phyloP scores from a whole-genome alignment of 2,329 filamentous ascomycete species.

The Bipolaris zeicola region DNA sequence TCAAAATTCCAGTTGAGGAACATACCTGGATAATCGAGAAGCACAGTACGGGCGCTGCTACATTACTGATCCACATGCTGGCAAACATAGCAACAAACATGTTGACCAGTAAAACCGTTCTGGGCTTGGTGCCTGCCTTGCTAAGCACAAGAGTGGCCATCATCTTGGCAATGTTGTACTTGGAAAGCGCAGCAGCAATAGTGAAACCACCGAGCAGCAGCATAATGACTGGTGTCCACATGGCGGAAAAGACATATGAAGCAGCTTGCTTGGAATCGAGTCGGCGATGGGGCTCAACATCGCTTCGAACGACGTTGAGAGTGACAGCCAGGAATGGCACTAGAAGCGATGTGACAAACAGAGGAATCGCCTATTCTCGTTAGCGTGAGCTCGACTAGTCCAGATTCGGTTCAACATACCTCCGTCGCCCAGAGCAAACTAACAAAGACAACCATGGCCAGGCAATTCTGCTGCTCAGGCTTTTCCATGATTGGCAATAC shows the following conservation, averaged over 20 bases:
- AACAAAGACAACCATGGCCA: conserved; percentile 92
- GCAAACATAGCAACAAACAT: conserved; percentile 99
- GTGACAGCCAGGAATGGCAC: conserved; percentile 93
- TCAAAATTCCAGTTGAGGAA: fast-evolving
- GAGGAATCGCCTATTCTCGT: conserved; percentile 76
- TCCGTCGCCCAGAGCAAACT: conserved; percentile 96
- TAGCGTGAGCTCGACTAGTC: conserved; percentile 11
- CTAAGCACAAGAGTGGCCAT: conserved; percentile 95
- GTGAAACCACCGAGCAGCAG: conserved; percentile 94
- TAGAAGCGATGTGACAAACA: conserved; percentile 93
- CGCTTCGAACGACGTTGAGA: conserved; percentile 79
- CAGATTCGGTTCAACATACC: conserved; percentile 52
- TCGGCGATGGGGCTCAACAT: conserved; percentile 70
- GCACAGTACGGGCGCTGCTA: conserved; percentile 93
- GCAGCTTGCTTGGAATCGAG: conserved; percentile 82
- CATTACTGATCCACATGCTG: conserved; percentile 99
- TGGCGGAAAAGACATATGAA: conserved; percentile 84
- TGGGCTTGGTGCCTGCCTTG: conserved; percentile 90
- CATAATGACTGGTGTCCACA: conserved; percentile 99
- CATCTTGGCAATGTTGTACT: conserved; percentile 97
- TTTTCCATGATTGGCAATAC: conserved; percentile 80
- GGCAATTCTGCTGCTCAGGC: conserved; percentile 91
- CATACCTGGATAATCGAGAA: conserved; percentile 93
- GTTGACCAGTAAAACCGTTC: conserved; percentile 90
- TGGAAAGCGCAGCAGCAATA: conserved; percentile 90